Base-by-base conservation (phyloP, 2,329 filamentous ascomycete species). In the Capronia americana region DNA sequence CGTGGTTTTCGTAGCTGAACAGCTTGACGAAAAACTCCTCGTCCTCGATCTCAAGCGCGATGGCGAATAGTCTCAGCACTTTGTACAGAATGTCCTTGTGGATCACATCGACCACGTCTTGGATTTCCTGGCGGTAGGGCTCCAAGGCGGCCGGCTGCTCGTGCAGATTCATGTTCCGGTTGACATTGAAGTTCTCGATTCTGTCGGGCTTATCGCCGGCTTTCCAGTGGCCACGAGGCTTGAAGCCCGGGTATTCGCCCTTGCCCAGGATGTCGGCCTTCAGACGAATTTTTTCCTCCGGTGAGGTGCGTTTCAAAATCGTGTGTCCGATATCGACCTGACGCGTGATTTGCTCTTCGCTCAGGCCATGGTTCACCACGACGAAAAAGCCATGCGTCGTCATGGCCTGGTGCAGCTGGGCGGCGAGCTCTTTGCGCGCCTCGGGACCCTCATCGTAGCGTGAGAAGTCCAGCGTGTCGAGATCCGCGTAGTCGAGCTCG, bases 321-420 rank as follows among this genome's bases (percentile, higher is more conserved):
- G 84, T 79, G 64, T 86, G 85, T 0, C 83, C 87, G 2, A 89
- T 81, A 10, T 86, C 85, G 68, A 88, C 89, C 69, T 89, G 87
- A 5, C 80, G 78, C 69, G 89, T 83, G 1, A 89, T 81, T 72
- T 87, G 79, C 54, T 87, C 85, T 73, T 88, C 85, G 0, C 77
- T 78, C 17, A 89, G 79, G 32, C 86, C 86, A 67, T 86, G 88
- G 75, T 88, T 87, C 65, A 84, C 84, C 20, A 89, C 83, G 67
- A 88, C 88, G 77, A 89, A 89, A 77, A 89, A 86, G 0, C 86
- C 64, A 7, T 67, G 64, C 10, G 64, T 59, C 7, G 60, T 63
- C 64, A 67, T 67, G n/a, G 64, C 64, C 17, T 46, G 23, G 7
- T 34, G 60, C 14, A 64, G 46, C 48, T 67, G 26, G 7, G 59